A percentile compares a stretch with the other conserved stretches of the same genome.
Conservation (phyloP, 2,329 filamentous ascomycete genomes). For the Orbilia blumenaviensis region DNA sequence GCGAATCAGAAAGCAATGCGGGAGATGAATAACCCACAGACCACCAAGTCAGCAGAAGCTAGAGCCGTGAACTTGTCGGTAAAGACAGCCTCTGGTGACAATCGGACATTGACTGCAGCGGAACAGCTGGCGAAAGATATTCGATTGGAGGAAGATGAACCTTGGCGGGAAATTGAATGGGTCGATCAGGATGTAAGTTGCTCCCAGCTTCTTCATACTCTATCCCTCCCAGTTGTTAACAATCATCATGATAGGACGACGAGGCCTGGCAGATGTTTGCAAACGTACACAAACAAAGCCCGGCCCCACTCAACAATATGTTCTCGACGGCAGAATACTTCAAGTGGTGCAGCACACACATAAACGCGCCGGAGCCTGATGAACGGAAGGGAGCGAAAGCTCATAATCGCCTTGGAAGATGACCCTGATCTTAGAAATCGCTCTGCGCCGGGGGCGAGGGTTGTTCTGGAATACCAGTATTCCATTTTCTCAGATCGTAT, state of each 20-base stretch:
- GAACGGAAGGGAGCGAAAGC: constrained; percentile 20
- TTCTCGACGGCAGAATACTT: constrained; percentile 40
- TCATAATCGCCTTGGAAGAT: constrained; percentile 3
- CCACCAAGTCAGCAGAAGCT: constrained; percentile 66
- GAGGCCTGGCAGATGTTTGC: constrained; percentile 51
- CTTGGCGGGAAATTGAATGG: constrained; percentile 82
- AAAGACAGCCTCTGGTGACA: constrained; percentile 73
- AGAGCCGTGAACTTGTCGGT: constrained; percentile 87
- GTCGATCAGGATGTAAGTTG: constrained; percentile 74
- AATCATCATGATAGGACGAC: constrained; percentile 27
- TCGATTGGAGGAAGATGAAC: constrained; percentile 79
- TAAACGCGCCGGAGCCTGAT: constrained; percentile 2
- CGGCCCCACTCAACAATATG: constrained; percentile 29
- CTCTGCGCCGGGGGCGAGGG: background rate
- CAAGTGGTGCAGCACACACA: constrained; percentile 34
- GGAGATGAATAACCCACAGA: constrained; percentile 62
- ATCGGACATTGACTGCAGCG: constrained; percentile 64
- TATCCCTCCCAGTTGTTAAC: background rate
- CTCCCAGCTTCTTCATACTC: background rate
- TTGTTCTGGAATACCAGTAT: background rate
- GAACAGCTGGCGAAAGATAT: constrained; percentile 74
- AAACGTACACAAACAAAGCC: constrained; percentile 39
- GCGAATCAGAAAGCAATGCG: constrained; percentile 61
- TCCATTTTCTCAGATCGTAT: background rate
- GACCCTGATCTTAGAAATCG: background rate